Base-by-base conservation (phyloP, 2,329 filamentous ascomycete genomes). In the Leptoxyphium fumago region DNA sequence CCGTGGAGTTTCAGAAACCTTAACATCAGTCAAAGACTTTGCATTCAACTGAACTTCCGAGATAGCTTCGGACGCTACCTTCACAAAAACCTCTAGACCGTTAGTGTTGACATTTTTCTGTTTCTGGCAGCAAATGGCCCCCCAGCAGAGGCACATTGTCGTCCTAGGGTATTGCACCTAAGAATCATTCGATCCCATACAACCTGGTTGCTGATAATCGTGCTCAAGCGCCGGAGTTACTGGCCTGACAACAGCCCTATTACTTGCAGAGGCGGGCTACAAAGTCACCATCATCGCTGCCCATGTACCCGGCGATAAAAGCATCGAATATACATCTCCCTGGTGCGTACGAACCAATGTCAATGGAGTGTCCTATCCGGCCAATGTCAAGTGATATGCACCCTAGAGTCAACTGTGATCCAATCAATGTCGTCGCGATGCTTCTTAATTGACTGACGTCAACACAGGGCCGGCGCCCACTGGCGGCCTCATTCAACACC, bases 231-330 rank as follows among this genome's bases (percentile, higher is more conserved):
- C 67, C 5, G 68, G 69, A 2, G 61, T 72, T 4, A 65, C 65
- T 10, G 68, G 66, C 14, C 61, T 72, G 2, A 67, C 69, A 47
- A 66, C 63, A 11, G 62, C 68, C 3, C 49, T 68, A n/a, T 57
- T 58, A 26, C 57, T 71, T 5, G 60, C 65, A 6, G 60, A 66
- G 48, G 56, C 57, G 14, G 61, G 62, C 2, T 64, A 66, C 45
- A 47, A 50, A 11, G 64, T 70, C 28, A 68, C 62, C 0, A 55
- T 71, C 15, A 48, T 71, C 6, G 65, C 67, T 7, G 55, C 64
- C 6, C 59, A 69, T 49, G 54, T 66, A 3, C 68, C 67, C 1
- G 64, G 64, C 8, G 64, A 68, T 45, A 46, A 53, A 43, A 62
- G 57, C 55, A 59, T 61, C 41, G 58, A 65, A 21, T 70, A 69